Base-by-base conservation (phyloP, 2,329 filamentous ascomycete species). In the Pezicula radicicola region DNA sequence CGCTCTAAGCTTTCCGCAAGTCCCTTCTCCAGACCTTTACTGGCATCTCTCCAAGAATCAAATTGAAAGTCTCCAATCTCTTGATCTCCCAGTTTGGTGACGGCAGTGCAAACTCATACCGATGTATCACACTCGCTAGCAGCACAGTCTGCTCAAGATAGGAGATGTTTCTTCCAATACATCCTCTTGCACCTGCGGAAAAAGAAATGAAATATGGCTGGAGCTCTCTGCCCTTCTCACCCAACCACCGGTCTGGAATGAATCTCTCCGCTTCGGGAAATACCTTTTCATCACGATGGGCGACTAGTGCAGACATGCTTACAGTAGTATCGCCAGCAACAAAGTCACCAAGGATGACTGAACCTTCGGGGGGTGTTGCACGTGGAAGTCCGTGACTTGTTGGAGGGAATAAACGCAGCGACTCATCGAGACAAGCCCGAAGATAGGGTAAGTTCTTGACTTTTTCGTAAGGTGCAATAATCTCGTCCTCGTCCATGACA, bases 401-500 rank as follows among this genome's bases (percentile, higher is more conserved):
- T 0, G 75, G 74, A 0, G 75, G 74, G 48, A 65, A 69, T 5
- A 79, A 59, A 1, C 76, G 72, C 2, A 79, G 59, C 0, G 71
- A 70, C 56, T 81, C 79, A 54, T 81, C 76, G 13, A 80, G 63
- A 53, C 73, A 78, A 4, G 75, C 77, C 21, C 73, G 71, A 5
- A 81, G 74, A 59, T 79, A 81, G 0, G 77, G 76, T 0, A 80
- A 65, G 50, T 78, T 68, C 52, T 75, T 74, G 49, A 79, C 69
- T 48, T 76, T 77, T 35, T 77, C 75, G 54, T 77, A 80, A 0
- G 75, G 67, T 1, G 73, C 74, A 21, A 80, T 65, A 6, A 69
- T 60, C 19, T 79, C 75, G 3, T 70, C 66, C 0, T 66, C 58
- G 1, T 73, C 70, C 1, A 79, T 62, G 15, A 74, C 72, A 2